These are phyloP conservation scores for Castanopsis chinensis DNA, from an alignment of 306 rosid genomes.

Conservation along the genomic window DNA sequence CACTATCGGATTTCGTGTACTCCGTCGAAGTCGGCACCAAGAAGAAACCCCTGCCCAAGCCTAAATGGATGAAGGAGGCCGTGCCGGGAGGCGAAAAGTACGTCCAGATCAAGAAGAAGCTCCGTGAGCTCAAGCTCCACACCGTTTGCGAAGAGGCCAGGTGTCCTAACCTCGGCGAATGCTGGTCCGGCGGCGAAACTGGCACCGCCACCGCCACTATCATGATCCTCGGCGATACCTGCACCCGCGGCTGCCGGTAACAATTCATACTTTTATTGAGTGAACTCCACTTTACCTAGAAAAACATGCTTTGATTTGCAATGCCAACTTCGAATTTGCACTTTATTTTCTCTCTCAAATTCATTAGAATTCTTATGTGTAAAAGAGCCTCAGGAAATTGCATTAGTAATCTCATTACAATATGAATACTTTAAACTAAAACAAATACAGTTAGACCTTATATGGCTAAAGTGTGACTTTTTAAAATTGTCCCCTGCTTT, in stretches of 20 bases:
- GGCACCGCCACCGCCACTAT: constrained; percentile 98
- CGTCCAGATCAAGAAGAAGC: constrained; percentile 96
- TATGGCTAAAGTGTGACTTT: too few species aligned
- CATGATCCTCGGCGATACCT: constrained; percentile 96
- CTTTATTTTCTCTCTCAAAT: too few species aligned
- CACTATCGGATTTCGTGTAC: constrained; percentile 62
- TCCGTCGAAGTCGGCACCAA: constrained; percentile 97
- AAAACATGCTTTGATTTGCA: too few species aligned
- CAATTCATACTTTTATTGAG: neutral
- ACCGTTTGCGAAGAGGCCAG: constrained; percentile 96
- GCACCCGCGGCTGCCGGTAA: constrained; percentile 98
- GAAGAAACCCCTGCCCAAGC: constrained; percentile 95
- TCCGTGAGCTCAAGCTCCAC: constrained; percentile 86
- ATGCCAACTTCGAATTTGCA: too few species aligned
- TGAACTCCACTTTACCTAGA: too few species aligned
- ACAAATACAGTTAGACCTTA: too few species aligned
- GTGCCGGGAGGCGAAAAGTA: constrained; percentile 94
- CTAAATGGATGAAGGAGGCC: constrained; percentile 98
- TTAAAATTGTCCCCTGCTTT: too few species aligned
- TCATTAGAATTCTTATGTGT: too few species aligned
- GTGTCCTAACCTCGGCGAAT: constrained; percentile 94
- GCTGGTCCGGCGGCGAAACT: constrained; percentile 99
- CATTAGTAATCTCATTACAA: too few species aligned
- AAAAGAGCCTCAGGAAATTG: too few species aligned
- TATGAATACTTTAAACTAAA: too few species aligned